These are phyloP conservation scores for Lentinula novae-zelandiae DNA, from an alignment of 1,284 basidiomycete species.

Conservation along the genomic window DNA sequence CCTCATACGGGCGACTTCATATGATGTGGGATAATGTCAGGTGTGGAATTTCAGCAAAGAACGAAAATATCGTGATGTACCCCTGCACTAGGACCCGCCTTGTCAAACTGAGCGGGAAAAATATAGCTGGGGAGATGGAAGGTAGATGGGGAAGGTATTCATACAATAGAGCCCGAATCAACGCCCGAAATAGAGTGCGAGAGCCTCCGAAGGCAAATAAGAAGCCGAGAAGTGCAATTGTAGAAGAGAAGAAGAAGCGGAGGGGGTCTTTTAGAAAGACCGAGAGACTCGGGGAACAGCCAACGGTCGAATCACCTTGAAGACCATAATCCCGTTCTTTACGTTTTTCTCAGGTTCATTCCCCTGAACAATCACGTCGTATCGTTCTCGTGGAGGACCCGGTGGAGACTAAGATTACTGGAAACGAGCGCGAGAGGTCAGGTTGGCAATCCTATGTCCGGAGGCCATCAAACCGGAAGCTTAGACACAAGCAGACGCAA, in stretches of 20 bases:
- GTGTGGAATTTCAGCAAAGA: no score
- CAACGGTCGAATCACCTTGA: background rate
- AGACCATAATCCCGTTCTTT: background rate
- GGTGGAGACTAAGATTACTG: background rate
- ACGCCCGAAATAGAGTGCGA: background rate
- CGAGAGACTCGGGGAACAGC: background rate
- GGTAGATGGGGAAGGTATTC: background rate
- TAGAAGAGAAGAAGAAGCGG: background rate
- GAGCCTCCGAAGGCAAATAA: background rate
- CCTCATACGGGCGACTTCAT: no score
- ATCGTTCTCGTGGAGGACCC: background rate
- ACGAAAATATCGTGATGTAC: no score
- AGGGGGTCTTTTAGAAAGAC: background rate
- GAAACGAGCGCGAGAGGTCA: background rate
- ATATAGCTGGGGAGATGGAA: background rate
- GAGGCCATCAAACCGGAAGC: background rate
- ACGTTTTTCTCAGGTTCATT: background rate
- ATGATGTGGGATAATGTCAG: no score
- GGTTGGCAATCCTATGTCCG: background rate
- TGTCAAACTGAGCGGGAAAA: no score
- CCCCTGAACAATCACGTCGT: background rate
- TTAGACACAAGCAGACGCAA: no score
- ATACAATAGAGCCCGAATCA: background rate
- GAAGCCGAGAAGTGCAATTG: background rate
- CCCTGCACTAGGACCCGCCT: no score